Base-by-base conservation (phyloP, 441 rosid species). In the Bocquillonia castaneifolia region DNA sequence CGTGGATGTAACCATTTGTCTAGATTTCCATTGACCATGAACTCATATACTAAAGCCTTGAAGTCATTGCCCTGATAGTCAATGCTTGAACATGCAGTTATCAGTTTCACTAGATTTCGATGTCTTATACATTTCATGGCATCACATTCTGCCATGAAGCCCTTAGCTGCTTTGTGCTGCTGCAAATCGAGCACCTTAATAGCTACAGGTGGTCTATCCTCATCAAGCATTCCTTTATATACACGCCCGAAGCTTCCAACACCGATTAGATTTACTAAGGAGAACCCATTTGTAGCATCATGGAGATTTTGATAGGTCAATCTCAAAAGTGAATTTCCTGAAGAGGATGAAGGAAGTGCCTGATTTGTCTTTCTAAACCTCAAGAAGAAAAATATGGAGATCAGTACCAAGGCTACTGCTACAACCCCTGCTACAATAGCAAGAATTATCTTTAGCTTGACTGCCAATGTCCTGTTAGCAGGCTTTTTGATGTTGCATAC, bases 1-100 rank as follows among this genome's bases (percentile, higher is more conserved):
- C n/a, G n/a, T 20, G 54, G 73, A 59, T 81, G 77, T 72, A 79
- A 28, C 81, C 85, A 76, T 10, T 72, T 48, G 0, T 70, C 74
- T 8, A 79, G 69, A 45, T 69, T 80, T 15, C 77, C 79, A 15
- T 80, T 78, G 2, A 28, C 69, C 80, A 75, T 73, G 64, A 62
- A 78, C 40, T 70, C 72, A 40, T 63, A 74, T 3, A 77, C 57
- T 9, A 80, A 28, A 52, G 81, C 81, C 66, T 75, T 77, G 60
- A 80, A 80, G 37, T 72, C 77, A n/a, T 61, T 71, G 14, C 78
- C 76, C 22, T 45, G 42, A 25, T 44, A 73, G 68, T 80, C 83
- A 15, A 74, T 28, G 26, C 76, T 73, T 5, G 72, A 59, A 51
- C 80, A 79, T 13, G 64, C 52, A 3, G 72, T 60, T 20, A 74